These are phyloP conservation scores for Globisporangium cylindrosporum DNA, from an alignment of 352 stramenopile species.

Conservation along the genomic window DNA sequence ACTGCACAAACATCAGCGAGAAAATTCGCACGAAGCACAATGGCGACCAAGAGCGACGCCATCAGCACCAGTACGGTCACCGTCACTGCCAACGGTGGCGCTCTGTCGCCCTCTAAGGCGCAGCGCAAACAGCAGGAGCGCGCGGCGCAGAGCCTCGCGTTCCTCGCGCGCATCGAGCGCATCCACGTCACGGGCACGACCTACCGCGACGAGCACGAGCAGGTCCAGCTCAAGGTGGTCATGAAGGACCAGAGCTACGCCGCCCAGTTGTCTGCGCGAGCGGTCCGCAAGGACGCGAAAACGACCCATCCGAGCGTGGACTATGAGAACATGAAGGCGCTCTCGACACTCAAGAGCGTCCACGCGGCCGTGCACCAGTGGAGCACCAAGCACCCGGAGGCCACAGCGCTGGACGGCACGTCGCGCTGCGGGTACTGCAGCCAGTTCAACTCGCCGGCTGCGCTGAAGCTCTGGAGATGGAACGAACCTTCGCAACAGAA, in stretches of 20 bases:
- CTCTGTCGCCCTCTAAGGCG: neutral
- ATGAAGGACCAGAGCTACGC: slow-evolving; percentile 8
- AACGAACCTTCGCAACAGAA: neutral
- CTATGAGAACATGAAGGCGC: slow-evolving; percentile 12
- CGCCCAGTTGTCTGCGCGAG: slow-evolving; percentile 6
- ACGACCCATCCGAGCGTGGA: slow-evolving; percentile 4
- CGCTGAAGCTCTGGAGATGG: slow-evolving; percentile 17
- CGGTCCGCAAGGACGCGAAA: slow-evolving; percentile 13
- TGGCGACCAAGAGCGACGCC: neutral
- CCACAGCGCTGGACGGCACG: neutral
- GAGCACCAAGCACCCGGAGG: slow-evolving; percentile 10
- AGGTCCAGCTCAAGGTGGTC: slow-evolving; percentile 13
- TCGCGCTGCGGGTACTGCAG: slow-evolving; percentile 13
- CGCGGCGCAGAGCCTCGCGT: slow-evolving; percentile 8
- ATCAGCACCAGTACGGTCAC: neutral
- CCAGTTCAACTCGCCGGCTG: slow-evolving; percentile 13
- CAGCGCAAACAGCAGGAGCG: slow-evolving; percentile 18
- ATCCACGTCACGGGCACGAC: slow-evolving; percentile 10
- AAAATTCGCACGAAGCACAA: neutral
- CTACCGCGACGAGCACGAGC: slow-evolving; percentile 14
- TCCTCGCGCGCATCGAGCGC: slow-evolving; percentile 14
- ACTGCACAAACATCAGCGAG: neutral
- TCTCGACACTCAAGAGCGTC: slow-evolving; percentile 14
- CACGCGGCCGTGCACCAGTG: slow-evolving; percentile 16
- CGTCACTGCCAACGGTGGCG: neutral